Evolutionary conservation across 495 filamentous ascomycete genomes (phyloP).

Genomic region (Podospora anserina): DNA sequence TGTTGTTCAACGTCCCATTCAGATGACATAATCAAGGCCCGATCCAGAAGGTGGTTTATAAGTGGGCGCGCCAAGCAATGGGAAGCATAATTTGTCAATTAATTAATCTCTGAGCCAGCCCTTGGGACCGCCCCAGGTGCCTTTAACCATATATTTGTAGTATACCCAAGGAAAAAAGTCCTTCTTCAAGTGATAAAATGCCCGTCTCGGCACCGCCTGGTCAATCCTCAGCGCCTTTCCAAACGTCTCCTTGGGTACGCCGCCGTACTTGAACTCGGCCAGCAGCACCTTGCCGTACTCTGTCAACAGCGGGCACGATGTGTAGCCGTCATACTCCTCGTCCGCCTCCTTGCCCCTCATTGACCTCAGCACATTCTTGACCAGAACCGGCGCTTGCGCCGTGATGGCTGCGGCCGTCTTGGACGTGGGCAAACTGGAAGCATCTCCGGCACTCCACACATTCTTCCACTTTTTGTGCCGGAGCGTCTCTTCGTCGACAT

Average conservation of each 20-base stretch:
- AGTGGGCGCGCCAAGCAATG: slow-evolving; percentile 16
- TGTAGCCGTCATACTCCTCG: slow-evolving; percentile 62
- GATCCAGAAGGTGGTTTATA: slow-evolving; percentile 15
- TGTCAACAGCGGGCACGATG: slow-evolving; percentile 64
- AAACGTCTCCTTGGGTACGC: slow-evolving; percentile 68
- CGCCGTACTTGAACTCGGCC: slow-evolving; percentile 72
- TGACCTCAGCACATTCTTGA: slow-evolving; percentile 51
- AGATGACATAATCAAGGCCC: not conserved
- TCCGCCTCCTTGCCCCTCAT: slow-evolving; percentile 55
- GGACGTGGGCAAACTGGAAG: slow-evolving; percentile 62
- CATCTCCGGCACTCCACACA: slow-evolving; percentile 68
- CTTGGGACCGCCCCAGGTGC: slow-evolving; percentile 60
- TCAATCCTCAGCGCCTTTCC: slow-evolving; percentile 53
- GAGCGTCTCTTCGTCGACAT: slow-evolving; percentile 58
- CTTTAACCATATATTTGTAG: slow-evolving; percentile 56
- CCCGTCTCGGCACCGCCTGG: slow-evolving; percentile 52
- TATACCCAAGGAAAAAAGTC: slow-evolving; percentile 71
- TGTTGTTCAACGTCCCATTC: slow-evolving; percentile 9
- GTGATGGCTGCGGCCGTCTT: slow-evolving; percentile 69
- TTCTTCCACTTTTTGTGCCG: slow-evolving; percentile 62
- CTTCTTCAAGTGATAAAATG: slow-evolving; percentile 68
- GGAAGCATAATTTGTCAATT: not conserved
- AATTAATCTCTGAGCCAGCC: slow-evolving; percentile 37
- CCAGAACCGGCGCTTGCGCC: slow-evolving; percentile 58
- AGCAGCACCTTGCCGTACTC: slow-evolving; percentile 66